These are phyloP conservation scores for Cylindrodendrum hubeiense DNA, from an alignment of 2,329 filamentous ascomycete species.

Conservation along the genomic window DNA sequence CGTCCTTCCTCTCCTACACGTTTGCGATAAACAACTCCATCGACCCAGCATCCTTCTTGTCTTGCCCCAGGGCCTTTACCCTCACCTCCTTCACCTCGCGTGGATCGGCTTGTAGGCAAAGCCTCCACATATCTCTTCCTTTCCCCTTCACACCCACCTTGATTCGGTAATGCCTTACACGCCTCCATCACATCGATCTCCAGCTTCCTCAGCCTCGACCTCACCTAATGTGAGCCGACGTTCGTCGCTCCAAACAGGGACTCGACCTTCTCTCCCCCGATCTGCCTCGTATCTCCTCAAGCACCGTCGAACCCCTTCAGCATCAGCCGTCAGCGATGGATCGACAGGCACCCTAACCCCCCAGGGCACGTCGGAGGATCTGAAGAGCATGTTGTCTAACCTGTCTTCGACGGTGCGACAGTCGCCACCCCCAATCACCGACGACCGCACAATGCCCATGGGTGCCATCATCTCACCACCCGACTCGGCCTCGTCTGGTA, in stretches of 20 bases:
- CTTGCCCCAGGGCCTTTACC: not conserved
- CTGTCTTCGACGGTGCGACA: slow-evolving; percentile 73
- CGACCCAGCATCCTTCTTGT: not conserved
- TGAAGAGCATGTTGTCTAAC: slow-evolving; percentile 55
- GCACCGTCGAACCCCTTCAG: slow-evolving; percentile 71
- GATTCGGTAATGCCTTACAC: slow-evolving; percentile 84
- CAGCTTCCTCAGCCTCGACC: slow-evolving; percentile 67
- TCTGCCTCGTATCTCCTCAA: slow-evolving; percentile 76
- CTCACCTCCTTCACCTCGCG: slow-evolving; percentile 25
- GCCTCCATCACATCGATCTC: slow-evolving; percentile 77
- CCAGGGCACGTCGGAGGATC: slow-evolving; percentile 62
- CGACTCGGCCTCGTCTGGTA: slow-evolving; percentile 83
- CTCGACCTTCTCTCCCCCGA: slow-evolving; percentile 68
- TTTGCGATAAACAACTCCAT: slow-evolving; percentile 35
- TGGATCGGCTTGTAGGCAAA: slow-evolving; percentile 36
- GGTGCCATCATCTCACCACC: slow-evolving; percentile 92
- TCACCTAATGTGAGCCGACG: slow-evolving; percentile 71
- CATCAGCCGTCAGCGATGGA: slow-evolving; percentile 44
- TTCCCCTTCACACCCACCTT: slow-evolving; percentile 34
- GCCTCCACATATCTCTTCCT: slow-evolving; percentile 38
- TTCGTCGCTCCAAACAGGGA: slow-evolving; percentile 65
- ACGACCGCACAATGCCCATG: slow-evolving; percentile 78
- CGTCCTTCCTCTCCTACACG: slow-evolving; percentile 32
- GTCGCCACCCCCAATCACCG: slow-evolving; percentile 85
- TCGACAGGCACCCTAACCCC: slow-evolving; percentile 57